Evolutionary conservation across 345 rosid genomes (phyloP).

Genomic region (Citrus sp.): DNA sequence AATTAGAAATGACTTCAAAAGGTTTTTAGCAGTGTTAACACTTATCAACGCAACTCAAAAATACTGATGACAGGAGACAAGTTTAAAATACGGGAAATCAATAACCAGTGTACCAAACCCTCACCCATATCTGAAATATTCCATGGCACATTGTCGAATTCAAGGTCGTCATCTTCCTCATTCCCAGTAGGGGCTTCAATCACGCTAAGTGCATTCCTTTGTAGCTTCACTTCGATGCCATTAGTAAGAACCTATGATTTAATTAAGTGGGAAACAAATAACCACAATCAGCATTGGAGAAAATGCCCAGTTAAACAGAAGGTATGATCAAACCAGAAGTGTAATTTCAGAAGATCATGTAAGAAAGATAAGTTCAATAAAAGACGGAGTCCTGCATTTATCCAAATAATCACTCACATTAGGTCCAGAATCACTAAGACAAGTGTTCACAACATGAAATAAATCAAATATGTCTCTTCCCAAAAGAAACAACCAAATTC

Average conservation of each 20-base stretch:
- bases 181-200: constrained; percentile 96
- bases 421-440: not conserved
- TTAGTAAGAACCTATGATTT: constrained; percentile 81
- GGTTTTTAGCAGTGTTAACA: not conserved
- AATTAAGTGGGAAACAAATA: constrained; percentile 8
- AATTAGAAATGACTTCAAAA: not conserved
- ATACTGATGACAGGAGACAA: not conserved
- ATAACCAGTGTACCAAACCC: constrained; percentile 15
- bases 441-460: not conserved
- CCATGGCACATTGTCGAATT: constrained; percentile 59
- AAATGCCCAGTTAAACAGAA: not conserved
- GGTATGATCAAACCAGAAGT: not conserved
- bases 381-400: not conserved
- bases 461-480: not conserved
- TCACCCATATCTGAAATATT: constrained; percentile 80
- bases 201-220: constrained; percentile 97
- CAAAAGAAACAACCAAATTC: not conserved
- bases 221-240: constrained; percentile 96
- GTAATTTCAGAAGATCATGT: constrained; percentile 1
- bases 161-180: constrained; percentile 79
- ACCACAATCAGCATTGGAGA: constrained; percentile 12
- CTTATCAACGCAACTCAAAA: not conserved
- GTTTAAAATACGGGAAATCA: not conserved
- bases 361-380: not conserved
- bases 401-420: not conserved